Base-by-base conservation (phyloP, 768 basidiomycete species). In the Lanmaoa rubissima region DNA sequence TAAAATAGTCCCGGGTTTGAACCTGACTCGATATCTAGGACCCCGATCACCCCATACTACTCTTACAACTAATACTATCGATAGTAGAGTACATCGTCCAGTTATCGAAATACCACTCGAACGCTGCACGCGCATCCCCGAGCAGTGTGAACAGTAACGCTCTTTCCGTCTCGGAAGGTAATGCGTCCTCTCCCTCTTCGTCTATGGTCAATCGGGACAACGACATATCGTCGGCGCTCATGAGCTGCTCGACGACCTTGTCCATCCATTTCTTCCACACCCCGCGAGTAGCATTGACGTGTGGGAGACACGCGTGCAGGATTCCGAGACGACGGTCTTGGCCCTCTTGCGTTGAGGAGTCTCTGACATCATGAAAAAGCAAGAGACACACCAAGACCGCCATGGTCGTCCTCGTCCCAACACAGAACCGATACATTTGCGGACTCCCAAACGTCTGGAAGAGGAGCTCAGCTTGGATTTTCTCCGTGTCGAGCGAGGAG, bases 401-500 rank as follows among this genome's bases (percentile, higher is more conserved):
- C 58, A 62, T 69, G 14, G 59, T 61, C 4, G 52, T 35, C 36
- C 61, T 53, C 16, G 63, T 69, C 39, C 64, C 56, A 16, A 60
- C 59, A 10, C 48, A 26, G 34, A 61, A 65, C 28, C 51, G 55
- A 5, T 50, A 31, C 28, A 65, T 55, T 31, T 53, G 24, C 1
- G 68, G 65, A 3, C 14, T 61, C 24, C 60, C 46, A 8, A 65
- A 49, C 17, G 44, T 50, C 12, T 26, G 35, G 8, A 67, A 58
- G 28, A 71, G 58, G 2, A 68, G 35, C 32, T 63, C 17, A 9
- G 60, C 59, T 57, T 74, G 64, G 11, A 63, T 50, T 34, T 57
- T 58, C 51, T 62, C 68, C 51, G 36, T 48, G n/a, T 78, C 74
- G 63, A 78, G 55, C 19, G 62, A 60, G 31, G 67, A 65, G 13